A percentile compares a stretch with the other conserved stretches of the same genome.
These are phyloP conservation scores for Albifimbria verrucaria DNA, from an alignment of 2,329 filamentous ascomycete species.

Conservation along the genomic window DNA sequence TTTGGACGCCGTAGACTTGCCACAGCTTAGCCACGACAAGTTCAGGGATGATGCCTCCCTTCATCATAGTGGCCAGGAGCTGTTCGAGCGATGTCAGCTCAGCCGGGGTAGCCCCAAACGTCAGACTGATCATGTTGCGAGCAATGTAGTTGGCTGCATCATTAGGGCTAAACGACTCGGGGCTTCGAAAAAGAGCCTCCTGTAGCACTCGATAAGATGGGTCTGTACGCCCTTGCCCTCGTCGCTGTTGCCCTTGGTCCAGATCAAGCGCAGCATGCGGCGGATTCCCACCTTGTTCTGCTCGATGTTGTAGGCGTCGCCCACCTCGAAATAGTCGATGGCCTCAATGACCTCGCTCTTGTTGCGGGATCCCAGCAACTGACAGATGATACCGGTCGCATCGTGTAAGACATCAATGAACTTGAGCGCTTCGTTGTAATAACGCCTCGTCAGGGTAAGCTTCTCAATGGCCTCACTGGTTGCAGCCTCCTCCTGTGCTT, in stretches of 20 bases:
- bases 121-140: constrained; percentile 98
- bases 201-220: constrained; percentile 96
- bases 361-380: constrained; percentile 89
- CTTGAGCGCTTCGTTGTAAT: constrained; percentile 87
- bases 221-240: constrained; percentile 98
- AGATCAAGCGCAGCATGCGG: constrained; percentile 93
- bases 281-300: constrained; percentile 89
- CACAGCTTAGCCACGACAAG: constrained; percentile 88
- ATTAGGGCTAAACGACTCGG: constrained; percentile 80
- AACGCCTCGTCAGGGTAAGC: constrained; percentile 81
- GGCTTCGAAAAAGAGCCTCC: constrained; percentile 94
- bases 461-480: constrained; percentile 86
- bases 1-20: constrained; percentile 96
- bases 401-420: constrained; percentile 91
- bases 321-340: constrained; percentile 96
- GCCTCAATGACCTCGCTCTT: constrained; percentile 99
- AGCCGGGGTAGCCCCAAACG: constrained; percentile 90
- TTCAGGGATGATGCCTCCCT: constrained; percentile 80
- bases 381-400: constrained; percentile 75
- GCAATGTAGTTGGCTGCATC: constrained; percentile 94
- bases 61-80: constrained; percentile 96
- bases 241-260: constrained; percentile 99
- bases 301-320: constrained; percentile 94
- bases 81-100: constrained; percentile 95
- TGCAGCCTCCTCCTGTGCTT: constrained; percentile 81